Conservation (phyloP, 176 grass and related monocot genomes). For the Musa beccarii region DNA sequence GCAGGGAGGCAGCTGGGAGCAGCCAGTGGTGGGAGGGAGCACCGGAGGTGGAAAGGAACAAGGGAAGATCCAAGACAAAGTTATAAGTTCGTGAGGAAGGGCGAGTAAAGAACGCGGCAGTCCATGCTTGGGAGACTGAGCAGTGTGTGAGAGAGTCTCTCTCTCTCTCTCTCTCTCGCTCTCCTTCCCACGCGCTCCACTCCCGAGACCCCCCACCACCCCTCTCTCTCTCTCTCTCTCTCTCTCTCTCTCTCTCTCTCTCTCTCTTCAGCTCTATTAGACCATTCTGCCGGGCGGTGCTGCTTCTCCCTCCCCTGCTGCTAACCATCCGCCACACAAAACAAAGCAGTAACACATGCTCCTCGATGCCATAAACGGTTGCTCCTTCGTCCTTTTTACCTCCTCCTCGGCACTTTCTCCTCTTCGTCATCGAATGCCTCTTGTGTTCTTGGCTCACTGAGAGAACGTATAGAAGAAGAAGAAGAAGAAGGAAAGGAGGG, state of each 20-base stretch:
- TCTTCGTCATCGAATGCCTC: background rate
- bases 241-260: background rate
- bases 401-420: constrained; percentile 8
- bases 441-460: background rate
- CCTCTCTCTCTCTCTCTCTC: background rate
- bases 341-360: constrained; percentile 76
- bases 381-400: constrained; percentile 18
- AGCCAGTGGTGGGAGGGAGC: background rate
- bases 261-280: constrained; percentile 2
- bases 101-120: background rate
- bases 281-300: constrained; percentile 2
- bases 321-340: constrained; percentile 33
- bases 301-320: background rate
- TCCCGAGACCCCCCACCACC: no score
- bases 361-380: constrained; percentile 14
- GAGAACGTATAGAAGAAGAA: no score
- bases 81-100: background rate
- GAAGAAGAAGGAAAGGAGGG: background rate
- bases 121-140: constrained; percentile 6
- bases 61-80: background rate
- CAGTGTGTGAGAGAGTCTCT: background rate
- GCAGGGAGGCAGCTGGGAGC: background rate
- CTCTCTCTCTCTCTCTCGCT: background rate
- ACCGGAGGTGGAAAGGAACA: background rate
- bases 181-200: background rate